phyloP scores from a whole-genome alignment of 1,139 yeast species.

The Lodderomyces margitis region DNA sequence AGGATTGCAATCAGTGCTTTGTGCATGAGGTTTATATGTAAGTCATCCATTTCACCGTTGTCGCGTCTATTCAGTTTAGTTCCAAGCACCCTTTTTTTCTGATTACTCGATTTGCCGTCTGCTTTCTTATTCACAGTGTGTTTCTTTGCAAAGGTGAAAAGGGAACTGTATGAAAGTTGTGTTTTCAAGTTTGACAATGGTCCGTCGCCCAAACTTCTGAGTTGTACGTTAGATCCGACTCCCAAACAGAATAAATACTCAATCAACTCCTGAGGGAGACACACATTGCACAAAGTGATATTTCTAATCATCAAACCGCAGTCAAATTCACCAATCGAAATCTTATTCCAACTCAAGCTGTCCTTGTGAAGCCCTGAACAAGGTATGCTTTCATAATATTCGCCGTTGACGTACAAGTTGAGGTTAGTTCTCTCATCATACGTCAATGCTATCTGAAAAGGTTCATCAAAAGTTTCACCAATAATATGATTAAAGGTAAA shows the following conservation, averaged over 20 bases:
- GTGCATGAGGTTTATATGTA: not conserved
- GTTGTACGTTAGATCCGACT: slow-evolving; percentile 39
- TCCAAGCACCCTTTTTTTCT: not conserved
- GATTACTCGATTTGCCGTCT: slow-evolving; percentile 8
- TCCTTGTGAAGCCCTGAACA: slow-evolving; percentile 35
- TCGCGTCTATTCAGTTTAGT: not conserved
- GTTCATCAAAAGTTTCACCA: slow-evolving; percentile 24
- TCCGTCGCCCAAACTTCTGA: slow-evolving; percentile 22
- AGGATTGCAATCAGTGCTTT: not conserved
- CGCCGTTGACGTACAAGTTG: slow-evolving; percentile 41
- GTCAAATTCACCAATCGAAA: slow-evolving; percentile 31
- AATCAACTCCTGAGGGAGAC: slow-evolving; percentile 39
- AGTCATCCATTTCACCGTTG: not conserved
- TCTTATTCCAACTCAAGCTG: slow-evolving; percentile 36
- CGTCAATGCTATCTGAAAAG: slow-evolving; percentile 34
- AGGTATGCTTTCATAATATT: slow-evolving; percentile 45
- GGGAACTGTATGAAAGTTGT: slow-evolving; percentile 28
- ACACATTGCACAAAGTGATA: slow-evolving; percentile 28
- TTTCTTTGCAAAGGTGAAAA: slow-evolving; percentile 26
- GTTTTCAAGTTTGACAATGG: slow-evolving; percentile 28
- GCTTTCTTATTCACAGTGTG: slow-evolving; percentile 21
- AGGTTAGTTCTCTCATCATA: slow-evolving; percentile 39
- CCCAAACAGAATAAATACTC: slow-evolving; percentile 37
- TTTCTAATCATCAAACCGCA: slow-evolving; percentile 36
- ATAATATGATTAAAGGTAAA: slow-evolving; percentile 37